Conservation (phyloP, 2,329 filamentous ascomycete genomes). For the Nothopassalora personata region DNA sequence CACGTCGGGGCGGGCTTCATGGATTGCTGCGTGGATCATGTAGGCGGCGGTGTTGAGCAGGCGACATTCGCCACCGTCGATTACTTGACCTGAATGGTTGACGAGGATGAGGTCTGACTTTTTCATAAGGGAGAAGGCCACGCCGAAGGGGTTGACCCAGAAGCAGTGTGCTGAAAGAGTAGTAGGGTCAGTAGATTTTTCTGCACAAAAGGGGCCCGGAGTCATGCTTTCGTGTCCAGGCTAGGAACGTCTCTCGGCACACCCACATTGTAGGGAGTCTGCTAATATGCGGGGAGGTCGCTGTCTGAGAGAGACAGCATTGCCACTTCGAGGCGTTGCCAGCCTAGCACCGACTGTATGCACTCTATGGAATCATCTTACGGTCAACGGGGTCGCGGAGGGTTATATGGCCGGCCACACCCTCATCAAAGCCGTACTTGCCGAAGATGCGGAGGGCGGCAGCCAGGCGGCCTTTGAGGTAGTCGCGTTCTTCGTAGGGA, state of each 20-base stretch:
- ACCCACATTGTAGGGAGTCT: no score
- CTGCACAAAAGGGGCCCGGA: no score
- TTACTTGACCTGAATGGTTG: constrained; percentile 39
- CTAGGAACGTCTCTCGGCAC: no score
- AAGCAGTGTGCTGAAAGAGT: constrained; percentile 20
- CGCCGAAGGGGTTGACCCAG: constrained; percentile 38
- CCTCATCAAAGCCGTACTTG: constrained; percentile 38
- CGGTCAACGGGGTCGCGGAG: constrained; percentile 34
- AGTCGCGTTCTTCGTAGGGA: constrained; percentile 37
- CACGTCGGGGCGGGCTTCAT: constrained; percentile 41
- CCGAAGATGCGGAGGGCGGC: constrained; percentile 43
- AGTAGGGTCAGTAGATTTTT: no score
- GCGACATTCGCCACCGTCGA: constrained; percentile 35
- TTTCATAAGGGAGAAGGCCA: constrained; percentile 40
- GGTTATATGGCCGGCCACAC: constrained; percentile 40
- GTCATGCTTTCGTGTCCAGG: no score
- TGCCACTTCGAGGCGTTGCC: no score
- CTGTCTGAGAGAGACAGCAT: no score
- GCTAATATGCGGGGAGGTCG: no score
- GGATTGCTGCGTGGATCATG: constrained; percentile 43
- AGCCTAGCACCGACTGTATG: no score
- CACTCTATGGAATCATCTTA: no score
- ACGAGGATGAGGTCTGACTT: constrained; percentile 45
- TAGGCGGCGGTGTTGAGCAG: constrained; percentile 42
- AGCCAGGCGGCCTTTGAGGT: constrained; percentile 41